Evolutionary conservation across 2,329 filamentous ascomycete species (phyloP), one percentile per base, ranked within the genome.

Genomic region (Hortaea sp.): DNA sequence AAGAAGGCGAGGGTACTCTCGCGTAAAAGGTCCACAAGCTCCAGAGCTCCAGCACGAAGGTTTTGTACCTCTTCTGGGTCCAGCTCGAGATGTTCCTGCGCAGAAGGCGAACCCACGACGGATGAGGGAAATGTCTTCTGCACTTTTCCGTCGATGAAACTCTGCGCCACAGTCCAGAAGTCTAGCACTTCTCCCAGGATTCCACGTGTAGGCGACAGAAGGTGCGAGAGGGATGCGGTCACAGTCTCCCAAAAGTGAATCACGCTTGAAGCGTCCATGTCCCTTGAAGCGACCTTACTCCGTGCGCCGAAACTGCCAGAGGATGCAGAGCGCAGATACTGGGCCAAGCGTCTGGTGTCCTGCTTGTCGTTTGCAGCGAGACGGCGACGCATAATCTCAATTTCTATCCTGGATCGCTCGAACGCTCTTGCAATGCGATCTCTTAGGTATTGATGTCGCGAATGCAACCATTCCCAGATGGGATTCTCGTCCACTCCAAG

Each of bases 201-300:
- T 4, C 92, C 92, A 51, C 82, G 81, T 5, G 81, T 71, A 5
- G 74, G 69, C 0, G 88, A 89, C 0, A 98, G 71, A 35, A 98
- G 73, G 38, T 77, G 79, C 7, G 71, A 81, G 49, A 97, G 64
- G 51, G 88, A 92, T 0, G 76, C 71, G 49, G 87, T 72, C 52
- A 94, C 81, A 62, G 89, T 87, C 58, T 95, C 89, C 92, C 92
- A 98, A 49, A 97, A 77, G 55, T 95, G 88, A 52, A 94, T 76
- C 10, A 95, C 77, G 41, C 90, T 83, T 2, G 82, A 69, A 0
- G 82, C 80, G 63, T 98, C 92, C n/a, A 88, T 75, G 7, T 81
- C 77, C 27, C 75, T 7, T 72, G 69, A 53, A 76, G 48, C 47
- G 7, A 60, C 56, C 42, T 58, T 60, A 3, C 57, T 20, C 34